Percentiles rank a stretch among this genome's conserved stretches.
phyloP scores from a whole-genome alignment of 2,329 filamentous ascomycete genomes.

The Fusarium brachygibbosum region DNA sequence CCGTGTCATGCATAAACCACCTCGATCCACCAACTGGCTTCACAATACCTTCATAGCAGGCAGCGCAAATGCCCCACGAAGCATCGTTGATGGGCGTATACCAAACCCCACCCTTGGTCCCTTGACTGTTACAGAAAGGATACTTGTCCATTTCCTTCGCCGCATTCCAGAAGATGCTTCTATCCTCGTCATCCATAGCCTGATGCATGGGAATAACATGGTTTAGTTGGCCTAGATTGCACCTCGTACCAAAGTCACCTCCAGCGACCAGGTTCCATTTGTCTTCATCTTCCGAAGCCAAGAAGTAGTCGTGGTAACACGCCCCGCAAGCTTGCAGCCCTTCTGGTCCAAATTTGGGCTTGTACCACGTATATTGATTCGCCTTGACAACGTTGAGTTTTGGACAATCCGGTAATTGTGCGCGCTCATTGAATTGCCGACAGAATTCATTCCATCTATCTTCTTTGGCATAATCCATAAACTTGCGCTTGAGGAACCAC shows the following conservation, averaged over 20 bases:
- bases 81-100: slow-evolving; percentile 53
- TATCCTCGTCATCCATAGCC: slow-evolving; percentile 50
- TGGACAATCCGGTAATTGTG: slow-evolving; percentile 50
- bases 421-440: slow-evolving; percentile 47
- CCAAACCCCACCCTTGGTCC: slow-evolving; percentile 52
- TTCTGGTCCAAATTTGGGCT: slow-evolving; percentile 42
- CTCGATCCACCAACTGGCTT: slow-evolving; percentile 49
- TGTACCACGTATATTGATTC: slow-evolving; percentile 53
- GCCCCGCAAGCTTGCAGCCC: slow-evolving; percentile 53
- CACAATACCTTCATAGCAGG: slow-evolving; percentile 53
- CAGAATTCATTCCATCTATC: slow-evolving; percentile 54
- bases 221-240: slow-evolving; percentile 52
- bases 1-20: slow-evolving; percentile 49
- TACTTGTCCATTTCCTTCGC: slow-evolving; percentile 47
- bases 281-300: slow-evolving; percentile 49
- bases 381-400: slow-evolving; percentile 34
- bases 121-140: slow-evolving; percentile 50
- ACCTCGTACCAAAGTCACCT: slow-evolving; percentile 43
- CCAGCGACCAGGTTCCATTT: slow-evolving; percentile 42
- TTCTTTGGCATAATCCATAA: slow-evolving; percentile 43
- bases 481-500: slow-evolving; percentile 51
- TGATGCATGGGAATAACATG: slow-evolving; percentile 50
- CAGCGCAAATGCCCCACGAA: slow-evolving; percentile 54
- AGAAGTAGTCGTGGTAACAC: slow-evolving; percentile 57
- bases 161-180: slow-evolving; percentile 53